A percentile compares a stretch with the other conserved stretches of the same genome.
Evolutionary conservation across 75 land plant genomes (phyloP).

Genomic region (Selaginella tamariscina): DNA sequence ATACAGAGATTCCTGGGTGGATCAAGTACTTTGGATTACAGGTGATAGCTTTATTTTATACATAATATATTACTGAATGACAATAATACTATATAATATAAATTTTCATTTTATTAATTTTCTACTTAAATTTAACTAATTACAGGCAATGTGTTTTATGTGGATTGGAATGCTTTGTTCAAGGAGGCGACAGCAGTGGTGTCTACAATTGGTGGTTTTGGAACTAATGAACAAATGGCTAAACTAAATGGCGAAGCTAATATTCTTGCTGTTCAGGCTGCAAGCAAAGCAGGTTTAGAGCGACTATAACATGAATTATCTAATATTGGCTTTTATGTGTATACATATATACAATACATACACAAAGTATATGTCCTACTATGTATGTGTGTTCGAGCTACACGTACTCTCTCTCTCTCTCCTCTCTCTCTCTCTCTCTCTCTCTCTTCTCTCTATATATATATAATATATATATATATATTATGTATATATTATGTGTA

Average conservation of each 20-base stretch:
- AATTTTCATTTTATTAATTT: neutral
- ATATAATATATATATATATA: too few species aligned
- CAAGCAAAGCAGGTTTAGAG: conserved; percentile 80
- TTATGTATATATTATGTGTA: neutral
- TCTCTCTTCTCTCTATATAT: too few species aligned
- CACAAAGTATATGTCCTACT: too few species aligned
- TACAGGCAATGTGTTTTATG: conserved; percentile 92
- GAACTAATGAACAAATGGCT: conserved; percentile 88
- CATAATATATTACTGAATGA: neutral
- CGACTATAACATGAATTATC: too few species aligned
- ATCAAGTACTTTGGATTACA: conserved; percentile 80
- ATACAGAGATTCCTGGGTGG: conserved; percentile 59
- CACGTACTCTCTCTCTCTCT: too few species aligned
- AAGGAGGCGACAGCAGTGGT: conserved; percentile 86
- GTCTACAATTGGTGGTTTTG: conserved; percentile 90
- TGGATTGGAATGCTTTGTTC: conserved; percentile 82
- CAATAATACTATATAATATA: neutral
- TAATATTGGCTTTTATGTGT: too few species aligned
- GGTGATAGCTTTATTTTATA: conserved; percentile 33
- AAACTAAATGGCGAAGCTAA: conserved; percentile 94
- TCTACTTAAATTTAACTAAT: conserved; percentile 5
- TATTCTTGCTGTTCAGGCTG: conserved; percentile 72
- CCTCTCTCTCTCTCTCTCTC: too few species aligned
- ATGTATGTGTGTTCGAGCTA: too few species aligned
- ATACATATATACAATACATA: too few species aligned